Evolutionary conservation across 345 rosid species (phyloP), one percentile per base, ranked within the genome.

Genomic region (Corymbia maculata): DNA sequence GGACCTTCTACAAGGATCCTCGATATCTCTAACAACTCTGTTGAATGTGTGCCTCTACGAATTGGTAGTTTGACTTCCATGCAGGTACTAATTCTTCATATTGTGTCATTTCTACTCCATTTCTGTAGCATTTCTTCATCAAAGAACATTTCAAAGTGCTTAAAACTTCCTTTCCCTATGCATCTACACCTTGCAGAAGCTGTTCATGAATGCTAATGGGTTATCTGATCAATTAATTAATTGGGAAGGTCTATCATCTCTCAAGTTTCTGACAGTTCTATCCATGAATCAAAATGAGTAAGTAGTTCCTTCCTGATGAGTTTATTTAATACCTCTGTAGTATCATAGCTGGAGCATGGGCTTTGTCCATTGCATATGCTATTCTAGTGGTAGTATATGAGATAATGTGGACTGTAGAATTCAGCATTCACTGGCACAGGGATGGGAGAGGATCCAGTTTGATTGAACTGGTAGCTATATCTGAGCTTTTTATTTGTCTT

Each of bases 251-350:
- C 90, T 97, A 24, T 85, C 88, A 85, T 88, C 95, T 87, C 89
- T 96, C 85, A 92, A 94, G 94, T 90, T 92, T 85, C 92, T 97
- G 86, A 91, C 93, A 61, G 90, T 92, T 89, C 91, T 97, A 32
- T 94, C 95, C 90, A n/a, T 95, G 88, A 93, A 91, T 94, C 95
- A 93, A 22, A 96, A 97, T 91, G 88, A 91, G 99, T 95, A 55
- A 94, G 97, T 89, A 30, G 75, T 86, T 89, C 61, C 57, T 87
- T 70, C 66, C 51, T 21, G 64, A 51, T 75, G 49, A 75, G 26
- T 42, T 75, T 42, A 42, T 75, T 42, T 42, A 22, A 70, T 70
- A 70, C 80, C 45, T 17, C 22, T 70, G 45, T 70, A 22, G 15
- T 42, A 19, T 42, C 3, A 49, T 44, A 42, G 26, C 49, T 75